Base-by-base conservation (phyloP, 257 asterid species). In the Verbena officinalis region DNA sequence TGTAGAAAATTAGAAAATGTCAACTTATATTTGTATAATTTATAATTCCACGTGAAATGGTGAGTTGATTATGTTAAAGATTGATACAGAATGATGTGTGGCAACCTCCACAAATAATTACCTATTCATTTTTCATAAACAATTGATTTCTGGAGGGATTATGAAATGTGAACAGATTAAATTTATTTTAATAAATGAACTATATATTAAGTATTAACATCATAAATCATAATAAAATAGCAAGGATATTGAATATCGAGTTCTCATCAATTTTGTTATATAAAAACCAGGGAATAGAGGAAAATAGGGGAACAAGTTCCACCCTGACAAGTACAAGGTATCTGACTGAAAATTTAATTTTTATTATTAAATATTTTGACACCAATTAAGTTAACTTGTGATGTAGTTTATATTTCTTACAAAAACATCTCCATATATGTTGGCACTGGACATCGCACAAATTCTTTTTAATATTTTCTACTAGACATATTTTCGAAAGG, bases 231-330 rank as follows among this genome's bases (percentile, higher is more conserved):
- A 12, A 20, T 9, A 44, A 15, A 57, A 49, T 4, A 30, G 22
- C 21, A 56, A 20, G 33, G 43, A 3, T 48, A 17, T 31, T 40
- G 51, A 50, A 14, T 5, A n/a, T 51, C 69, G 75, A 74, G 52
- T 68, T 49, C 61, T 74, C 68, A 74, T 64, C 75, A 56, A 40
- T 74, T 62, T 17, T 4, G 33, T 43, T 44, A 39, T 54, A 11
- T 16, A 4, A 36, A 65, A 14, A 40, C 17, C 5, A 1, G 15
- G 15, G 22, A 56, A 12, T 43, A 62, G 12, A 17, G 27, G 30
- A 44, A 34, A 9, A 36, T 24, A 65, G 55, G 65, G 49, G 49
- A 49, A 24, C 14, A 62, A 16, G 64, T 73, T 70, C 65, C 64
- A 44, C 61, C 42, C 9, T 17, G 62, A 62, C 57, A 55, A 49